A percentile compares a stretch with the other conserved stretches of the same genome.
Evolutionary conservation across 805 yeast genomes (phyloP).

Genomic region (Lipomyces yamanashiensis): DNA sequence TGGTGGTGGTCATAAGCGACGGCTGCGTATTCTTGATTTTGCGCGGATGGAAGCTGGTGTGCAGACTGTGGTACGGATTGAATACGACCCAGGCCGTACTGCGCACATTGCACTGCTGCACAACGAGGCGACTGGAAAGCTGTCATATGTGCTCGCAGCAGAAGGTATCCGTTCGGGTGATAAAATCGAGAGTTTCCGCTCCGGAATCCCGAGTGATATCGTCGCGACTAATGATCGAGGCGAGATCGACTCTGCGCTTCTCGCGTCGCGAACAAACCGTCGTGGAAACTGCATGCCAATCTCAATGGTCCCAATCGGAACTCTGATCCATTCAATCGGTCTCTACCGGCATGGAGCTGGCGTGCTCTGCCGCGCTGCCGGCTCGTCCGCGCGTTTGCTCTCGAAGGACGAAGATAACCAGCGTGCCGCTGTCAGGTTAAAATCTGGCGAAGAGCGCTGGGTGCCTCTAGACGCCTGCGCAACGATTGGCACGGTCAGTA

Average conservation of each 20-base stretch:
- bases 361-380: slow-evolving; percentile 90
- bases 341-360: slow-evolving; percentile 77
- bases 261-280: slow-evolving; percentile 83
- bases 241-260: slow-evolving; percentile 85
- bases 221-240: slow-evolving; percentile 63
- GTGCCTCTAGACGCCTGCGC: slow-evolving; percentile 87
- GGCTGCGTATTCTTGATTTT: slow-evolving; percentile 83
- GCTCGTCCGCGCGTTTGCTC: slow-evolving; percentile 86
- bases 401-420: slow-evolving; percentile 73
- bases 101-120: slow-evolving; percentile 88
- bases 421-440: slow-evolving; percentile 78
- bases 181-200: slow-evolving; percentile 81
- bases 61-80: slow-evolving; percentile 83
- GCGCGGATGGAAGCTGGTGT: slow-evolving; percentile 68
- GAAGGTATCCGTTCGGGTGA: slow-evolving; percentile 95
- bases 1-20: slow-evolving; percentile 95
- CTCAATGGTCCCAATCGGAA: slow-evolving; percentile 91
- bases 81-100: slow-evolving; percentile 93
- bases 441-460: slow-evolving; percentile 92
- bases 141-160: slow-evolving; percentile 84
- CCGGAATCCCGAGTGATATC: slow-evolving; percentile 80
- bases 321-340: slow-evolving; percentile 87
- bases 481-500: slow-evolving; percentile 89
- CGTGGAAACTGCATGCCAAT: slow-evolving; percentile 95
- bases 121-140: slow-evolving; percentile 62